Conservation (phyloP, 441 rosid species). For the Adansonia madagascariensis region DNA sequence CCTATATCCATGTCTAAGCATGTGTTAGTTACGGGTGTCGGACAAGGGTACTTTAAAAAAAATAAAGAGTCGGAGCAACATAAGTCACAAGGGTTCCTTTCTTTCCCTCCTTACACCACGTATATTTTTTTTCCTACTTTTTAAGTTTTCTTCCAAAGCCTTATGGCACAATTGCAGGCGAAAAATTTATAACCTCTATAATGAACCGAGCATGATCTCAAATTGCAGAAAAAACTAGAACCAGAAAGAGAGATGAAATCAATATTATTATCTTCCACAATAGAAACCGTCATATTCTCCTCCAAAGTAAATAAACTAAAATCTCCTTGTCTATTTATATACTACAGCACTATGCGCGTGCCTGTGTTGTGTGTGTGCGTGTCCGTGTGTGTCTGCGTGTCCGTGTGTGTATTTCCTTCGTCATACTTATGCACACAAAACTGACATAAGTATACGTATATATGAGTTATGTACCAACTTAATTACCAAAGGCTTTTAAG, state of each 20-base stretch:
- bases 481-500: background rate
- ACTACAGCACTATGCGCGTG: no score
- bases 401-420: background rate
- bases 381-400: background rate
- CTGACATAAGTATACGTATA: background rate
- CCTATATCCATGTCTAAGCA: no score
- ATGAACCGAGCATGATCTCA: background rate
- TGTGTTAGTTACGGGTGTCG: no score
- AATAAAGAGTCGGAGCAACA: no score
- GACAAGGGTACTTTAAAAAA: no score
- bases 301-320: slow-evolving; percentile 14
- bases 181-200: background rate
- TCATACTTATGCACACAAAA: background rate
- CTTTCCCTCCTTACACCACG: slow-evolving; percentile 3
- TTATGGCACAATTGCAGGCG: background rate
- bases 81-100: background rate
- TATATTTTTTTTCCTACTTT: background rate
- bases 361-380: background rate
- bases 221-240: background rate
- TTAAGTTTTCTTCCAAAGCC: background rate
- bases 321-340: slow-evolving; percentile 7
- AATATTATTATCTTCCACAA: slow-evolving; percentile 4
- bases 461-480: background rate
- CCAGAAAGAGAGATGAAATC: background rate
- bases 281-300: background rate